Evolutionary conservation across 345 rosid genomes (phyloP).

Genomic region (Citrus mangshanensis): DNA sequence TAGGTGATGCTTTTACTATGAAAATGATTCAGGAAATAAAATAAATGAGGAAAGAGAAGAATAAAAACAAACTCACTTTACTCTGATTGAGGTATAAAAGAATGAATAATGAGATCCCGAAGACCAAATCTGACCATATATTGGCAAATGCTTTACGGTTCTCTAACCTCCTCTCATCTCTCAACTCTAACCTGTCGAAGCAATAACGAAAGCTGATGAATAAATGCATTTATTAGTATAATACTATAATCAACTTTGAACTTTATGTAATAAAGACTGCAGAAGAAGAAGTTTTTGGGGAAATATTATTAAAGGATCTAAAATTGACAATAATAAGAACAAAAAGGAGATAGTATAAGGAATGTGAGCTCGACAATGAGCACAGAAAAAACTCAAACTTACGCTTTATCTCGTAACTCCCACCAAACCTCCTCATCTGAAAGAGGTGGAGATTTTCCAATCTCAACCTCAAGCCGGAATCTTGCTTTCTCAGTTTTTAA

Average conservation of each 20-base stretch:
- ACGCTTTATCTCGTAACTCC: constrained; percentile 91
- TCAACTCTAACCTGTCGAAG: constrained; percentile 72
- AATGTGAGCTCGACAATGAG: neutral
- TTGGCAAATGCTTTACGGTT: constrained; percentile 91
- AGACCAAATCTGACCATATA: constrained; percentile 91
- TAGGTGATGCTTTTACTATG: neutral
- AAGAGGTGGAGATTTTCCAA: constrained; percentile 95
- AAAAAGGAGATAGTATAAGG: neutral
- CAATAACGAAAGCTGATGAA: constrained; percentile 18
- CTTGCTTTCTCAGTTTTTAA: constrained; percentile 71
- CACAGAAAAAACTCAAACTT: constrained; percentile 27
- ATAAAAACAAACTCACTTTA: constrained; percentile 46
- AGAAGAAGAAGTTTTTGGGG: neutral
- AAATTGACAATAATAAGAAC: neutral
- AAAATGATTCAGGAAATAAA: neutral
- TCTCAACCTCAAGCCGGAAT: constrained; percentile 76
- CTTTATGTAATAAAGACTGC: neutral
- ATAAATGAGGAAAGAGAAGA: neutral
- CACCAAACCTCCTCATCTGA: constrained; percentile 88
- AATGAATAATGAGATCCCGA: constrained; percentile 77
- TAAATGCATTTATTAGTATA: neutral
- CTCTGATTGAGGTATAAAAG: constrained; percentile 82
- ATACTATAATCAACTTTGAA: neutral
- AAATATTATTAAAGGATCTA: neutral
- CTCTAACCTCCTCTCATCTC: constrained; percentile 84